A percentile compares a stretch with the other conserved stretches of the same genome.
These are phyloP conservation scores for Saprolegnia parasitica DNA, from an alignment of 352 stramenopile species.

Conservation along the genomic window DNA sequence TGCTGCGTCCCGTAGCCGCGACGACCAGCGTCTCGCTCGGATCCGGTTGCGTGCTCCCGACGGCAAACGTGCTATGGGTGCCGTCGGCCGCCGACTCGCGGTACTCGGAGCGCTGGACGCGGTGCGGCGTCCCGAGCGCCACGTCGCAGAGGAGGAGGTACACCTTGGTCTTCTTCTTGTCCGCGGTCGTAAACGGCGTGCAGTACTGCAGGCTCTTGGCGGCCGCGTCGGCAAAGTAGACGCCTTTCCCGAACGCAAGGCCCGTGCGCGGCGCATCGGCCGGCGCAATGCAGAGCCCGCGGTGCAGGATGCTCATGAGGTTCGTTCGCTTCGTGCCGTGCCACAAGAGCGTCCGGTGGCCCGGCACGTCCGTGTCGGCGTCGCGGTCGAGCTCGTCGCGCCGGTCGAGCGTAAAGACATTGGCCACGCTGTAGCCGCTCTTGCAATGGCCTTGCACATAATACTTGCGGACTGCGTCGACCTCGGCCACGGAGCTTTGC, in stretches of 20 bases:
- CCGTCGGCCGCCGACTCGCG: constrained; percentile 36
- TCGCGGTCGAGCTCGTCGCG: constrained; percentile 54
- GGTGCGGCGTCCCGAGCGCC: constrained; percentile 41
- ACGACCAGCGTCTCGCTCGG: constrained; percentile 42
- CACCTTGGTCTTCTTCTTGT: constrained; percentile 42
- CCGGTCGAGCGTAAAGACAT: constrained; percentile 60
- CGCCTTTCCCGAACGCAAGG: constrained; percentile 77
- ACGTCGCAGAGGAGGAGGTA: constrained; percentile 78
- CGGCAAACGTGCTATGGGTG: constrained; percentile 57
- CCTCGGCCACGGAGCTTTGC: constrained; percentile 38
- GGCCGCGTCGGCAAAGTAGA: constrained; percentile 81
- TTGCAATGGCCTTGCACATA: constrained; percentile 48
- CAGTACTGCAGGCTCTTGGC: constrained; percentile 79
- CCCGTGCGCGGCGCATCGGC: constrained; percentile 76
- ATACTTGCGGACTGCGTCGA: constrained; percentile 49
- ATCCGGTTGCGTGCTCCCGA: constrained; percentile 48
- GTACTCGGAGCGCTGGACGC: constrained; percentile 29
- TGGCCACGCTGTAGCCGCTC: constrained; percentile 48
- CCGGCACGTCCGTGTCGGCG: constrained; percentile 29
- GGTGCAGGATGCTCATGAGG: constrained; percentile 78
- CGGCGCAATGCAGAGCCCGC: constrained; percentile 80
- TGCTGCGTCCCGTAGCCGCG: constrained; percentile 48
- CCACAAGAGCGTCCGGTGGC: constrained; percentile 68
- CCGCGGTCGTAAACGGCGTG: constrained; percentile 46
- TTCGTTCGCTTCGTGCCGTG: constrained; percentile 82